Evolutionary conservation across 2,329 filamentous ascomycete species (phyloP), one percentile per base, ranked within the genome.

Genomic region (Fusarium udum): DNA sequence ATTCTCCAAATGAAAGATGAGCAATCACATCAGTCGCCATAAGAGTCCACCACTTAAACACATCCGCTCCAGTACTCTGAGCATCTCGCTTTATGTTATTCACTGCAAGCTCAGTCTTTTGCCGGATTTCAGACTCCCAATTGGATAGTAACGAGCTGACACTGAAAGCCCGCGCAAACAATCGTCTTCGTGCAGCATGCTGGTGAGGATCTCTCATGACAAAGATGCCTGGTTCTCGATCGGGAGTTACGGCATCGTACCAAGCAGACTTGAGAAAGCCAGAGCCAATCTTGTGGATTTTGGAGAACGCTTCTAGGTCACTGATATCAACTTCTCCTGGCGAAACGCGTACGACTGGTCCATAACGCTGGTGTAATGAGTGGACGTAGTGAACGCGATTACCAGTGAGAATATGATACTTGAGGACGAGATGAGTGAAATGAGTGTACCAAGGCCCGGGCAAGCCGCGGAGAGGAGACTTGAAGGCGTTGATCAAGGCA

Each of bases 41-140:
- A 0, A 75, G 45, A 0, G 66, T 73, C 73, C 72, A 75, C 72
- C 69, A 75, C 12, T 75, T 75, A 5, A 73, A 57, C 0, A 75
- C 34, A 31, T 75, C 69, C 0, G 62, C 72, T 0, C 61, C 61
- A 11, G 7, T 9, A 12, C 12, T 39, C 0, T 22, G 16, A 14
- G 64, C 61, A 15, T 66, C 61, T 0, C 4, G 5, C 6, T 52
- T 57, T 0, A 75, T 73, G 22, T 34, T 66, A 0, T 14, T 9
- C 1, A 67, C 64, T 0, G 61, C 49, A 5, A 67, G 31, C 5
- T 42, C 26, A 18, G 61, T 10, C 20, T 71, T 75, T 4, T 48
- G 10, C 4, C 66, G 16, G 1, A 75, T 59, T 15, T 57, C 51
- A 0, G 37, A 36, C 16, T 75, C 72, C 72, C 67, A 75, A 18